Evolutionary conservation across 2,329 filamentous ascomycete species (phyloP).

Genomic region (Botryotinia calthae): DNA sequence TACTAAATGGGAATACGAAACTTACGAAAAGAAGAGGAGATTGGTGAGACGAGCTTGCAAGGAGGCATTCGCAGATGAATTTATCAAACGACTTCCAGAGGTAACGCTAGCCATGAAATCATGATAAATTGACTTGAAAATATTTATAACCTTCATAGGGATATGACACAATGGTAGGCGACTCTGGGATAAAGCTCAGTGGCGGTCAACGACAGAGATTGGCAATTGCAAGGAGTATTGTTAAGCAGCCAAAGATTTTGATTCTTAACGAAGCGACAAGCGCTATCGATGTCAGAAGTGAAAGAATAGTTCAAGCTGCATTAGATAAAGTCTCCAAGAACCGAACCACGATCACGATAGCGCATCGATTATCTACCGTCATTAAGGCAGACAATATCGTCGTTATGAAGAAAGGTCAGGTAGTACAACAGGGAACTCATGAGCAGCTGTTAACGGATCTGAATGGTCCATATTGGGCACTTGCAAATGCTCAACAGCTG

Average conservation of each 20-base stretch:
- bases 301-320: conserved; percentile 84
- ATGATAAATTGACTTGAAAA: neutral
- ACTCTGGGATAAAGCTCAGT: conserved; percentile 73
- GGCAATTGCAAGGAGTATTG: conserved; percentile 61
- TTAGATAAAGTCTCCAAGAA: conserved; percentile 78
- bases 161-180: conserved; percentile 71
- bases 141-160: conserved; percentile 41
- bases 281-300: conserved; percentile 77
- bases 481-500: conserved; percentile 62
- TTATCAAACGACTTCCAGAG: conserved; percentile 52
- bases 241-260: conserved; percentile 56
- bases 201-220: conserved; percentile 73
- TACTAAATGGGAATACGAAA: conserved; percentile 26
- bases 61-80: conserved; percentile 56
- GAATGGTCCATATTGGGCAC: conserved; percentile 61
- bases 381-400: conserved; percentile 87
- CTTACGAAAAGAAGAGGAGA: conserved; percentile 23
- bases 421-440: conserved; percentile 75
- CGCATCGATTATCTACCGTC: conserved; percentile 83
- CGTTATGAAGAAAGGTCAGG: conserved; percentile 69
- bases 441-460: conserved; percentile 58
- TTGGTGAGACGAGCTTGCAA: conserved; percentile 46
- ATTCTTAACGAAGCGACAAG: conserved; percentile 62
- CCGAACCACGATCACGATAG: conserved; percentile 89
- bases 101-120: neutral